Conservation (phyloP, 257 asterid species). For the Datura wrightii region DNA sequence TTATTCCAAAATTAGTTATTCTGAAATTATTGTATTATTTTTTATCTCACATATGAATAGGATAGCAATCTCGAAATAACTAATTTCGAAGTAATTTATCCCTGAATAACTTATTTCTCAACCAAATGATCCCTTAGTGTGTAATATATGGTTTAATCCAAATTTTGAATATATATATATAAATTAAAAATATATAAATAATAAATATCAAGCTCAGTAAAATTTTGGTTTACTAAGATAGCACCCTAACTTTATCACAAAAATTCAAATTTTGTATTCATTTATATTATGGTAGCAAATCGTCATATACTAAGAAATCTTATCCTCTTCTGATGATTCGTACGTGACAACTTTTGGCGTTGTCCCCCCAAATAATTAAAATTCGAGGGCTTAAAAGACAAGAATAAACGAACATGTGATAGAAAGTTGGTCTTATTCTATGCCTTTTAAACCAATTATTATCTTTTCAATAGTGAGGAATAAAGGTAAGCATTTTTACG, state of each 20-base stretch:
- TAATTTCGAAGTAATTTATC: no score
- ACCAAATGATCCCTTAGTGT: no score
- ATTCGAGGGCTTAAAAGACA: background rate
- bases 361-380: background rate
- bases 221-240: background rate
- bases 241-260: background rate
- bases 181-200: background rate
- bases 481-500: background rate
- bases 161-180: background rate
- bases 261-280: background rate
- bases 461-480: background rate
- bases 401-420: slow-evolving; percentile 16
- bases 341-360: slow-evolving; percentile 12
- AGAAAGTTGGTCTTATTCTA: slow-evolving; percentile 4
- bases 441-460: background rate
- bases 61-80: no score
- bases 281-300: background rate
- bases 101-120: no score
- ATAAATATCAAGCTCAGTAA: no score
- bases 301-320: slow-evolving; percentile 15
- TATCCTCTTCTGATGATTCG: background rate
- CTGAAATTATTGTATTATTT: no score
- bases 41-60: no score
- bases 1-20: no score
- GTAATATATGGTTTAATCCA: background rate